These are phyloP conservation scores for Primulina eburnea DNA, from an alignment of 257 asterid species.

Conservation along the genomic window DNA sequence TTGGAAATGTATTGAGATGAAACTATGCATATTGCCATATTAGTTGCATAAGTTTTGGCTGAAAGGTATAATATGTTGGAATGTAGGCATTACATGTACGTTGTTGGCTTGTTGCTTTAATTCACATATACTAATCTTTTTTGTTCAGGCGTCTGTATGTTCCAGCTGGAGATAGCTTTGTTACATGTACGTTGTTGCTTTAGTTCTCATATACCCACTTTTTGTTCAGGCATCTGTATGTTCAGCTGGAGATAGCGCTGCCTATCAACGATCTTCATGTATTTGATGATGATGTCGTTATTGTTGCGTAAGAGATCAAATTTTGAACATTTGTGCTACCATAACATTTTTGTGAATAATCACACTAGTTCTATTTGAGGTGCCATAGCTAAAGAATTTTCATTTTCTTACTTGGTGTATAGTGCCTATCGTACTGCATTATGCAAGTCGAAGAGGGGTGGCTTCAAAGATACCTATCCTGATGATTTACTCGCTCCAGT, in stretches of 20 bases:
- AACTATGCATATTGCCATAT: background rate
- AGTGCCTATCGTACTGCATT: slow-evolving; percentile 90
- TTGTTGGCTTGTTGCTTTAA: no score
- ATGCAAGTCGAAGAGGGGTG: slow-evolving; percentile 96
- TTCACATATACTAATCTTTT: no score
- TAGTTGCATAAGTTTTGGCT: background rate
- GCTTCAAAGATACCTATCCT: slow-evolving; percentile 93
- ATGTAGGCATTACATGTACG: background rate
- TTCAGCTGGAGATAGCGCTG: slow-evolving; percentile 91
- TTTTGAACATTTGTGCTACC: slow-evolving; percentile 13
- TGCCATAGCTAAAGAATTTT: slow-evolving; percentile 11
- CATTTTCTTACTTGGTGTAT: slow-evolving; percentile 28
- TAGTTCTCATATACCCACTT: slow-evolving; percentile 9
- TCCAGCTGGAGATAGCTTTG: background rate
- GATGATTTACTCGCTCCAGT: slow-evolving; percentile 96
- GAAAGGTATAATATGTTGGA: background rate
- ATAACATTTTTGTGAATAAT: slow-evolving; percentile 9
- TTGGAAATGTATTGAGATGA: background rate
- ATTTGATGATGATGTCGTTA: slow-evolving; percentile 93
- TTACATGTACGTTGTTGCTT: background rate
- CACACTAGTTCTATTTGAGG: background rate
- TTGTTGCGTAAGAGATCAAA: slow-evolving; percentile 83
- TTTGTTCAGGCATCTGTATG: slow-evolving; percentile 73
- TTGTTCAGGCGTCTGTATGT: background rate
- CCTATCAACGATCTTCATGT: slow-evolving; percentile 84